A percentile compares a stretch with the other conserved stretches of the same genome.
These are phyloP conservation scores for Erythrobasidium yunnanense DNA, from an alignment of 768 basidiomycete genomes.

Conservation along the genomic window DNA sequence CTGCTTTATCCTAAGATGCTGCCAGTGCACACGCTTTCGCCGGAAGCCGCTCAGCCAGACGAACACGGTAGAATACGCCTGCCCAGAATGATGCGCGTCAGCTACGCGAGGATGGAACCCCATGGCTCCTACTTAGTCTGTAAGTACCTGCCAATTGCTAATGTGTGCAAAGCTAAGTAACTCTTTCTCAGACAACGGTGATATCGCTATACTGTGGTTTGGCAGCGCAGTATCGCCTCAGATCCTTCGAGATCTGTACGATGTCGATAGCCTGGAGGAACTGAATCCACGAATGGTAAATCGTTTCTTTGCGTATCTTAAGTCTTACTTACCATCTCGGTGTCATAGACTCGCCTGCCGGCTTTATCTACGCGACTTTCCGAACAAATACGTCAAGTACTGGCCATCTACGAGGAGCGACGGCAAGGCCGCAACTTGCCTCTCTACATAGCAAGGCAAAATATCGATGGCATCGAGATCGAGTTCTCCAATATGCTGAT, in stretches of 20 bases:
- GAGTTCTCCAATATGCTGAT: constrained; percentile 96
- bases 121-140: constrained; percentile 88
- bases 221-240: constrained; percentile 71
- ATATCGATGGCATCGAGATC: constrained; percentile 63
- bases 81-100: constrained; percentile 69
- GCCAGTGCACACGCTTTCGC: constrained; percentile 73
- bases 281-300: constrained; percentile 62
- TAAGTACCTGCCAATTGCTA: constrained; percentile 40
- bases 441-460: constrained; percentile 71
- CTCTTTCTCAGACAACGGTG: constrained; percentile 63
- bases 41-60: constrained; percentile 59
- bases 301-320: background rate
- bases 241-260: constrained; percentile 71
- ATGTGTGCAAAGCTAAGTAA: background rate
- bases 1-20: constrained; percentile 79
- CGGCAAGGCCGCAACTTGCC: constrained; percentile 40
- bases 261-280: constrained; percentile 61
- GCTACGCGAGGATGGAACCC: constrained; percentile 76
- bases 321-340: background rate
- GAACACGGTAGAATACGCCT: constrained; percentile 53
- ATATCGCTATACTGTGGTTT: constrained; percentile 78
- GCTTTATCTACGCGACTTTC: constrained; percentile 63
- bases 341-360: constrained; percentile 56
- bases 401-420: constrained; percentile 50
- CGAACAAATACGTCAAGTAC: constrained; percentile 69